phyloP scores from a whole-genome alignment of 805 yeast genomes.

The Barnettozyma salicaria region DNA sequence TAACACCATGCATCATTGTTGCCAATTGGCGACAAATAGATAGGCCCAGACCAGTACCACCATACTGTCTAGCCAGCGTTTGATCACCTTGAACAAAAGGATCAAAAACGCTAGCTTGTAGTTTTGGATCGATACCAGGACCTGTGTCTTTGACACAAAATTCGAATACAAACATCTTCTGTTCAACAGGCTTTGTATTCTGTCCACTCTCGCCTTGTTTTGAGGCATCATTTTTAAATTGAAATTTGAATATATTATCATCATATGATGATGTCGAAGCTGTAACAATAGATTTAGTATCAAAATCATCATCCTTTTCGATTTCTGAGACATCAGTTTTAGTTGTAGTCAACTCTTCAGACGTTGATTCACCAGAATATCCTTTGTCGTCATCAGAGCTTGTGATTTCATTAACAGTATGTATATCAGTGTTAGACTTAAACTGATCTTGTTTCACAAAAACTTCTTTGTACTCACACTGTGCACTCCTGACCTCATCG shows the following conservation, averaged over 20 bases:
- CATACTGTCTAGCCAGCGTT: constrained; percentile 81
- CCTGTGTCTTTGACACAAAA: constrained; percentile 86
- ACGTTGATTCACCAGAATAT: not conserved
- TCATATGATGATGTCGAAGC: constrained; percentile 35
- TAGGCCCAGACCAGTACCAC: constrained; percentile 94
- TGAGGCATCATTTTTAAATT: constrained; percentile 29
- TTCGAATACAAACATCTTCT: constrained; percentile 39
- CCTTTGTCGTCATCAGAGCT: not conserved
- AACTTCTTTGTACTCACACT: constrained; percentile 39
- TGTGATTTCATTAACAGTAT: constrained; percentile 2
- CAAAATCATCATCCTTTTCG: constrained; percentile 13
- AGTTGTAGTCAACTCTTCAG: constrained; percentile 7
- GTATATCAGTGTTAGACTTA: too few relatives aligned
- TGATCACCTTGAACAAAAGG: constrained; percentile 98
- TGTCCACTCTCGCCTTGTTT: constrained; percentile 14
- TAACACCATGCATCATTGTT: constrained; percentile 81
- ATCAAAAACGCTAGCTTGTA: constrained; percentile 84
- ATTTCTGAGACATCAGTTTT: too few relatives aligned
- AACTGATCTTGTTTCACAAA: constrained; percentile 30
- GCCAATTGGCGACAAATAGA: constrained; percentile 89
- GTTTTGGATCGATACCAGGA: constrained; percentile 81
- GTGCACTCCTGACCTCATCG: constrained; percentile 46
- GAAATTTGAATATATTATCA: constrained; percentile 38
- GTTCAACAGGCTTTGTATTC: constrained; percentile 13
- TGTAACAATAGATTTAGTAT: constrained; percentile 18